phyloP scores from a whole-genome alignment of 177 flowering plant genomes.

The Tripterygium wilfordii region DNA sequence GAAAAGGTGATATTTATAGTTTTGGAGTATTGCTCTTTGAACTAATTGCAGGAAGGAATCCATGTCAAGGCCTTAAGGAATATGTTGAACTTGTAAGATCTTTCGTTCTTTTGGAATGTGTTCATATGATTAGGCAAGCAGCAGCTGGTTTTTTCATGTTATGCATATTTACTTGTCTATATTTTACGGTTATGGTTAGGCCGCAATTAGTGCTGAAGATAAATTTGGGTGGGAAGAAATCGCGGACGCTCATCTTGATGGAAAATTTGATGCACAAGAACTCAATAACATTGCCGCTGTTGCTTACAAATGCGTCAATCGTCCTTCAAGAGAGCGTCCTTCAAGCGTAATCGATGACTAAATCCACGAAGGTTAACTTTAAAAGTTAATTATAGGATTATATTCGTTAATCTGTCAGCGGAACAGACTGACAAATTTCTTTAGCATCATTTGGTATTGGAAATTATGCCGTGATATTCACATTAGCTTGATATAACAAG shows the following conservation, averaged over 20 bases:
- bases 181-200: slow-evolving; percentile 35
- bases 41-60: slow-evolving; percentile 69
- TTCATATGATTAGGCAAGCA: too few species aligned
- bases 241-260: slow-evolving; percentile 63
- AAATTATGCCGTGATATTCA: too few species aligned
- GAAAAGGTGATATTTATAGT: slow-evolving; percentile 88
- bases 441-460: too few species aligned
- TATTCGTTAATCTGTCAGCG: too few species aligned
- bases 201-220: slow-evolving; percentile 58
- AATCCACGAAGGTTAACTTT: too few species aligned
- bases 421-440: too few species aligned
- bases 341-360: too few species aligned
- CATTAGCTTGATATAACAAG: too few species aligned
- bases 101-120: slow-evolving; percentile 3
- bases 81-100: slow-evolving; percentile 67
- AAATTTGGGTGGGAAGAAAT: slow-evolving; percentile 81
- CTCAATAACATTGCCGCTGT: slow-evolving; percentile 58
- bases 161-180: not conserved
- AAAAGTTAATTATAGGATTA: too few species aligned
- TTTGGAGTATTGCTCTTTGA: slow-evolving; percentile 83
- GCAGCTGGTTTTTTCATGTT: not conserved
- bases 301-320: slow-evolving; percentile 67
- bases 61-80: slow-evolving; percentile 82
- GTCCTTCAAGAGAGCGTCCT: slow-evolving; percentile 49
- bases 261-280: too few species aligned